A percentile compares a stretch with the other conserved stretches of the same genome.
These are phyloP conservation scores for Elaeis guineensis DNA, from an alignment of 176 grass and related monocot species.

Conservation along the genomic window DNA sequence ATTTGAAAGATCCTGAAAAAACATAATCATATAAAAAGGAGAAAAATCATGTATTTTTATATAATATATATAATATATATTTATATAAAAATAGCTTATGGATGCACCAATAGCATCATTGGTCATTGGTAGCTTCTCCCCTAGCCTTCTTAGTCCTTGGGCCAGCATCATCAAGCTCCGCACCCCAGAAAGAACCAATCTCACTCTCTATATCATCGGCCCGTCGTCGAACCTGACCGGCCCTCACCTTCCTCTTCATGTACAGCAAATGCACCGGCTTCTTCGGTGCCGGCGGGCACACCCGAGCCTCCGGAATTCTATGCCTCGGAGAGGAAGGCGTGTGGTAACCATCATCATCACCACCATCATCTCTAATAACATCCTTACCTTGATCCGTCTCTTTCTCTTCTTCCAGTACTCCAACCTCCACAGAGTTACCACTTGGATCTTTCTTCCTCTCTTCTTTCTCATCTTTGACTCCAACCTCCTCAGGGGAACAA, in stretches of 20 bases:
- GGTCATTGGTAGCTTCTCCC: too few species aligned
- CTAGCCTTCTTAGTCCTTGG: too few species aligned
- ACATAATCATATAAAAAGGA: too few species aligned
- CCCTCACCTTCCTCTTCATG: background rate
- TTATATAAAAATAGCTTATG: too few species aligned
- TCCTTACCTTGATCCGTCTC: background rate
- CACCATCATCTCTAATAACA: background rate
- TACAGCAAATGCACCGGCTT: background rate
- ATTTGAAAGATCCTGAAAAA: too few species aligned
- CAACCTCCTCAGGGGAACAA: background rate
- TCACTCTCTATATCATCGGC: too few species aligned
- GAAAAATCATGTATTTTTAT: too few species aligned
- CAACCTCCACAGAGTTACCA: background rate
- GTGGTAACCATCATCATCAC: background rate
- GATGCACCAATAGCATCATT: too few species aligned
- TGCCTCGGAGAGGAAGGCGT: background rate
- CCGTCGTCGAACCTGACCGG: too few species aligned
- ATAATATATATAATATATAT: too few species aligned
- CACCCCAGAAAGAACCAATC: too few species aligned
- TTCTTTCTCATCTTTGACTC: background rate
- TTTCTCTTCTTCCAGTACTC: background rate
- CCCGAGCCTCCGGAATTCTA: background rate
- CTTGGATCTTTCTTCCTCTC: background rate
- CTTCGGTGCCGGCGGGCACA: background rate
- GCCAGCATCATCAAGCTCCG: too few species aligned